phyloP scores from a whole-genome alignment of 2,329 filamentous ascomycete genomes.

The Paraconiothyrium brasiliense region DNA sequence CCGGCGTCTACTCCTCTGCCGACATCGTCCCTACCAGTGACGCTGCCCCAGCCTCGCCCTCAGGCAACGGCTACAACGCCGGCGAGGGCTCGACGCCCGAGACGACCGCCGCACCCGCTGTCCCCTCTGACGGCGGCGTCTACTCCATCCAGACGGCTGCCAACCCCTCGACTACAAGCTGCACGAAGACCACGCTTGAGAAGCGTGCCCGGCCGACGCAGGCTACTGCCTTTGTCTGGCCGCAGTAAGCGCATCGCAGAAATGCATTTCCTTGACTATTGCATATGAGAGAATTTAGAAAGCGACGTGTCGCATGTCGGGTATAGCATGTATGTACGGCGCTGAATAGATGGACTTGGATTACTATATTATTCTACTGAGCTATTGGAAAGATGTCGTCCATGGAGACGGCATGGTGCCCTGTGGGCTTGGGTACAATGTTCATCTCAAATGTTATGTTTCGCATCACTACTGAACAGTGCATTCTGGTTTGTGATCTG shows the following conservation, averaged over 20 bases:
- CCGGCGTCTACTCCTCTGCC: not conserved
- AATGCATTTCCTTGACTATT: not conserved
- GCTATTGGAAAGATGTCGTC: not conserved
- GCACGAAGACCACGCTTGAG: conserved; percentile 11
- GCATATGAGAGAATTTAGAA: not conserved
- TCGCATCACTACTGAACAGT: not conserved
- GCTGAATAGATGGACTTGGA: conserved; percentile 6
- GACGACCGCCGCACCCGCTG: not conserved
- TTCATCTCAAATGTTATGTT: not conserved
- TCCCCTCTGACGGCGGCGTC: not conserved
- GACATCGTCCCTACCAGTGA: not conserved
- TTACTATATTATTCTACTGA: not conserved
- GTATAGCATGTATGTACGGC: conserved; percentile 3
- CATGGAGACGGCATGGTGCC: not conserved
- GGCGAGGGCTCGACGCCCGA: not conserved
- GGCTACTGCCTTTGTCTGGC: conserved; percentile 12
- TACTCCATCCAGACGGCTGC: conserved; percentile 12
- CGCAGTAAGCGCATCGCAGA: not conserved
- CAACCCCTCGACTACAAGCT: conserved; percentile 2
- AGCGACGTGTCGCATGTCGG: not conserved
- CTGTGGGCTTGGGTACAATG: not conserved
- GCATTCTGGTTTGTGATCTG: not conserved
- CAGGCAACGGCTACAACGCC: conserved; percentile 7
- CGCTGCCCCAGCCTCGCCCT: not conserved
- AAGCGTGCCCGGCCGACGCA: conserved; percentile 10